These are phyloP conservation scores for Cladosporium sp. DNA, from an alignment of 2,329 filamentous ascomycete species.

Conservation along the genomic window DNA sequence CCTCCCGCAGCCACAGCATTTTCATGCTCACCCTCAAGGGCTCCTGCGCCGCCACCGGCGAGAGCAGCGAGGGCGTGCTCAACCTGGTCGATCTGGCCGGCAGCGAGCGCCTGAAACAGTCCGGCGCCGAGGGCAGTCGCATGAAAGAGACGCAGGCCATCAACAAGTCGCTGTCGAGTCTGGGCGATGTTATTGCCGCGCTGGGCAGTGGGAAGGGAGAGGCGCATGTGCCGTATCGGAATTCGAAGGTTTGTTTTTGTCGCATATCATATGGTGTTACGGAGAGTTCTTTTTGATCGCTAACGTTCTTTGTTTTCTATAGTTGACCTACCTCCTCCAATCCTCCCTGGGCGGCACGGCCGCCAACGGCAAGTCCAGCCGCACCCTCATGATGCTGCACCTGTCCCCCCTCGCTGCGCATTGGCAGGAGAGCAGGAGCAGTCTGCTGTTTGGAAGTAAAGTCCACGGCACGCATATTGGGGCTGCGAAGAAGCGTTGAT, in stretches of 20 bases:
- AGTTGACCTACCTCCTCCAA: conserved; percentile 90
- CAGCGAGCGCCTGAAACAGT: conserved; percentile 84
- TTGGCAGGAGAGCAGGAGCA: conserved; percentile 87
- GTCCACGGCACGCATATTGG: conserved; percentile 90
- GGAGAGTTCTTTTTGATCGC: no score
- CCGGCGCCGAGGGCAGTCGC: conserved; percentile 77
- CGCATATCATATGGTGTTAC: no score
- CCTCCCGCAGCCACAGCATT: conserved; percentile 90
- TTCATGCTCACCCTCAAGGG: conserved; percentile 76
- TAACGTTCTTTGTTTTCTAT: background rate
- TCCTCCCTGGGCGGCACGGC: conserved; percentile 86
- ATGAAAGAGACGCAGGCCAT: conserved; percentile 96
- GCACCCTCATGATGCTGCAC: conserved; percentile 99
- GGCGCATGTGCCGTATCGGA: conserved; percentile 82
- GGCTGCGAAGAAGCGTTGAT: conserved; percentile 60
- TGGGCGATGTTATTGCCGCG: conserved; percentile 92
- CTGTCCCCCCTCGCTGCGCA: conserved; percentile 88
- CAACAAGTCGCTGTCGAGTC: conserved; percentile 87
- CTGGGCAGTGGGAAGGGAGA: conserved; percentile 72
- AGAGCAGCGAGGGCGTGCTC: conserved; percentile 85
- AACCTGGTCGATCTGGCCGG: conserved; percentile 96
- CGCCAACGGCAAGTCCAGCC: conserved; percentile 51
- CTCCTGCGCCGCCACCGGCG: conserved; percentile 68
- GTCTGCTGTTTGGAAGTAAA: conserved; percentile 92
- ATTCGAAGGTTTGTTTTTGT: conserved; percentile 73